Base-by-base conservation (phyloP, 2,329 filamentous ascomycete genomes). In the Fusarium longipes region DNA sequence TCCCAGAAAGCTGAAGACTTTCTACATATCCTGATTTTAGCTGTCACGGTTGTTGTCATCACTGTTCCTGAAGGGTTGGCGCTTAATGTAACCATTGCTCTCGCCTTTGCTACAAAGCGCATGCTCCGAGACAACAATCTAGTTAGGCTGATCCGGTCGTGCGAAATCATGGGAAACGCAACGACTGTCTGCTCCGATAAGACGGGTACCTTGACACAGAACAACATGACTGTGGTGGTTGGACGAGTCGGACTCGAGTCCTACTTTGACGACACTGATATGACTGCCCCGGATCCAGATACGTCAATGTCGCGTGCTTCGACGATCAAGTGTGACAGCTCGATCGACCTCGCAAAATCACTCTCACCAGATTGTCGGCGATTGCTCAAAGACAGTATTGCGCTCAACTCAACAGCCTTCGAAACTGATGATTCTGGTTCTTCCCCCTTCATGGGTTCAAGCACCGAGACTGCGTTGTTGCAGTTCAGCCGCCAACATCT, bases 141-240 rank as follows among this genome's bases (percentile, higher is more conserved):
- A 43, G 87, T 89, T 43, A 85, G 87, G 14, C 78, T 86, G 30
- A 76, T 89, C 32, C 82, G 84, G 49, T 86, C 87, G 3, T 87
- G 86, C 67, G 87, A 89, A 68, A 87, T 86, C 8, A 89, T 89
- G 87, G 87, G 87, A 9, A 89, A 88, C 68, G 86, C 86, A 10
- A 89, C 87, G 0, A 87, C 83, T 9, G 83, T 90, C 47, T 89
- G 87, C 73, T 89, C 87, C 1, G 88, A 90, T 70, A 90, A 90
- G 74, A 90, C 87, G 0, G 88, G 88, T 6, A 90, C 88, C 1
- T 78, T 90, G 22, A 90, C 87, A 0, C 84, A 88, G 65, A 89
- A 89, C 66, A 85, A 86, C 67, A 89, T 89, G 87, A 85, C 81
- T 5, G 84, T 87, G 5, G 86, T 89, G 17, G 82, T 83, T 33